These are phyloP conservation scores for Plasmodium billcollinsi DNA, from an alignment of 169 alveolate species.

Conservation along the genomic window DNA sequence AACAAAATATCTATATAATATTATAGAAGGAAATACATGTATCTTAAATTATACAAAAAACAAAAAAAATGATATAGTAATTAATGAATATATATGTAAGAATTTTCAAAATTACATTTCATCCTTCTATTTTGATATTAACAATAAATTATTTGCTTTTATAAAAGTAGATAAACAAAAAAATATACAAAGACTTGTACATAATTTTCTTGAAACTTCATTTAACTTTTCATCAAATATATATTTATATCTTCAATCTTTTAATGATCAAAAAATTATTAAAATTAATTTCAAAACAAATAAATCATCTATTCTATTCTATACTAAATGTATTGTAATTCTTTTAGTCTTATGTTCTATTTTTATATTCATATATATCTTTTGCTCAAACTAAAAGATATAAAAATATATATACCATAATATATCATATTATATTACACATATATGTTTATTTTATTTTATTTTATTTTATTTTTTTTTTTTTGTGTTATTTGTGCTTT, in stretches of 20 bases:
- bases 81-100: slow-evolving; percentile 22
- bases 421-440: background rate
- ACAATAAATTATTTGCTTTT: slow-evolving; percentile 38
- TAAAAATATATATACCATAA: background rate
- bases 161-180: slow-evolving; percentile 24
- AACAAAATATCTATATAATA: slow-evolving; percentile 36
- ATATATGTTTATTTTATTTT: background rate
- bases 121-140: slow-evolving; percentile 27
- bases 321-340: background rate
- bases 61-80: too few relatives aligned
- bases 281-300: slow-evolving; percentile 30
- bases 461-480: background rate
- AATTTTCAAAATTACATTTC: slow-evolving; percentile 7
- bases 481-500: too few relatives aligned
- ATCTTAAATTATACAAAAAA: slow-evolving; percentile 12
- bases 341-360: background rate
- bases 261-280: slow-evolving; percentile 14
- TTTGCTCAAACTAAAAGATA: background rate
- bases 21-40: slow-evolving; percentile 27
- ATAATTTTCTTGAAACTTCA: slow-evolving; percentile 5
- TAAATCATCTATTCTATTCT: slow-evolving; percentile 8
- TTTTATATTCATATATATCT: slow-evolving; percentile 1
- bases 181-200: slow-evolving; percentile 15
- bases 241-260: slow-evolving; percentile 36
- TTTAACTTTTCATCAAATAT: slow-evolving; percentile 23